Evolutionary conservation across 1,284 basidiomycete species (phyloP).

Genomic region (Anthracocystis walkeri): DNA sequence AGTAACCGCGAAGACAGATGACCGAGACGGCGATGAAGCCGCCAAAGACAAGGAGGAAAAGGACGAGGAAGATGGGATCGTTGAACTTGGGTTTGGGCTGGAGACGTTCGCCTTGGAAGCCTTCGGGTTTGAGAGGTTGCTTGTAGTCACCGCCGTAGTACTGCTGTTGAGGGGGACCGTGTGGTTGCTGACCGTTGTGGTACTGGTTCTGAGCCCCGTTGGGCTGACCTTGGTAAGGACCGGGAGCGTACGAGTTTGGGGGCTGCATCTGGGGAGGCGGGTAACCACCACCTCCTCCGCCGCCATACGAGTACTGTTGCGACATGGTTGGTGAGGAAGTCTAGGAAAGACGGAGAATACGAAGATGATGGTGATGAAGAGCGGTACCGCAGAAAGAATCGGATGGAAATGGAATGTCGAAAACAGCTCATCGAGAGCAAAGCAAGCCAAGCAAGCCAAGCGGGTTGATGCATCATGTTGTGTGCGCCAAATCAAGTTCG

Average conservation of each 20-base stretch:
- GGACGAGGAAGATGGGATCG: slow-evolving; percentile 67
- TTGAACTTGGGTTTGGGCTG: slow-evolving; percentile 60
- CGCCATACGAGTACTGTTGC: slow-evolving; percentile 31
- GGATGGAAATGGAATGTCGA: not conserved
- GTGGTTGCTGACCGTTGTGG: slow-evolving; percentile 45
- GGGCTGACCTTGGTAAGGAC: slow-evolving; percentile 48
- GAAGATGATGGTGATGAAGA: slow-evolving; percentile 1
- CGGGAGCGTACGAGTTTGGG: slow-evolving; percentile 34
- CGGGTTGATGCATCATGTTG: not conserved
- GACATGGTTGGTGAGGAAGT: slow-evolving; percentile 21
- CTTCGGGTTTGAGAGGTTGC: slow-evolving; percentile 57
- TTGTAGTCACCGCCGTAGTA: slow-evolving; percentile 53
- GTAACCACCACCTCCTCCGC: slow-evolving; percentile 26
- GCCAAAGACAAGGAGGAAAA: slow-evolving; percentile 69
- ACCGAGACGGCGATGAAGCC: slow-evolving; percentile 70
- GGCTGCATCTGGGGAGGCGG: slow-evolving; percentile 46
- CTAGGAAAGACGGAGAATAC: slow-evolving; percentile 8
- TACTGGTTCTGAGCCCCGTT: slow-evolving; percentile 56
- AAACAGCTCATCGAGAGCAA: not conserved
- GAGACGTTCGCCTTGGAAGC: slow-evolving; percentile 59
- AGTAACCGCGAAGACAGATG: slow-evolving; percentile 64
- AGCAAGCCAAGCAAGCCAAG: not conserved
- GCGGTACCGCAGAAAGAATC: not conserved
- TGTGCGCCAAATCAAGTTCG: too few species aligned
- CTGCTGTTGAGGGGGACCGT: slow-evolving; percentile 26